A percentile compares a stretch with the other conserved stretches of the same genome.
These are phyloP conservation scores for Microstegium vimineum DNA, from an alignment of 176 grass and related monocot genomes.

Conservation along the genomic window DNA sequence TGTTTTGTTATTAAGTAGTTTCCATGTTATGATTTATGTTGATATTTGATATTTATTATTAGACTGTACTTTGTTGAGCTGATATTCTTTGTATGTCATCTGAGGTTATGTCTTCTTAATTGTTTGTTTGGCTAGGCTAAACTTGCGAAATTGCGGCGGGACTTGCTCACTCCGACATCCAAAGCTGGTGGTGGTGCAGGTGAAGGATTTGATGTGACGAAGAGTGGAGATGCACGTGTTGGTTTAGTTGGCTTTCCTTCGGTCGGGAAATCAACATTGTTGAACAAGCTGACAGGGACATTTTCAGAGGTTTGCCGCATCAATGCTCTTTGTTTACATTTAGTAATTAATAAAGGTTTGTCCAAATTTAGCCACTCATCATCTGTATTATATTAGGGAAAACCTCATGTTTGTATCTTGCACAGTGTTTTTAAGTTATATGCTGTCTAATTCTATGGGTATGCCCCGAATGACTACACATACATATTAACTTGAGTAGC, in stretches of 20 bases:
- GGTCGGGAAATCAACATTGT: constrained; percentile 92
- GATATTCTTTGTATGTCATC: neutral
- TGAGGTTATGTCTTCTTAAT: neutral
- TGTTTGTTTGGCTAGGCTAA: constrained; percentile 64
- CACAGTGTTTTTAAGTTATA: neutral
- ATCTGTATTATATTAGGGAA: neutral
- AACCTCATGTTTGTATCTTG: neutral
- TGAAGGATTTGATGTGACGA: constrained; percentile 97
- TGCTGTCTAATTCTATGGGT: no score
- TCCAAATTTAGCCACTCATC: neutral
- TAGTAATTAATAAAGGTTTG: neutral
- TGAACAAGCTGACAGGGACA: constrained; percentile 95
- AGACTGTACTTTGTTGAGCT: neutral
- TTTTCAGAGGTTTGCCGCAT: constrained; percentile 79
- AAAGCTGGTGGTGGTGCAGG: constrained; percentile 84
- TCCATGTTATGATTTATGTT: neutral
- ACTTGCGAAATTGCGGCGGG: constrained; percentile 85
- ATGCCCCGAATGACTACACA: no score
- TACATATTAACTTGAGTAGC: neutral
- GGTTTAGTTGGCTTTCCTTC: constrained; percentile 96
- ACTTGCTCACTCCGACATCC: constrained; percentile 73
- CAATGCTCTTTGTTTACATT: constrained; percentile 7
- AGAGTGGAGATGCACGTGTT: constrained; percentile 93
- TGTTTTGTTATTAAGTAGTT: neutral
- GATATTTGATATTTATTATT: neutral